A percentile compares a stretch with the other conserved stretches of the same genome.
These are phyloP conservation scores for Croton setiger DNA, from an alignment of 441 rosid genomes.

Conservation along the genomic window DNA sequence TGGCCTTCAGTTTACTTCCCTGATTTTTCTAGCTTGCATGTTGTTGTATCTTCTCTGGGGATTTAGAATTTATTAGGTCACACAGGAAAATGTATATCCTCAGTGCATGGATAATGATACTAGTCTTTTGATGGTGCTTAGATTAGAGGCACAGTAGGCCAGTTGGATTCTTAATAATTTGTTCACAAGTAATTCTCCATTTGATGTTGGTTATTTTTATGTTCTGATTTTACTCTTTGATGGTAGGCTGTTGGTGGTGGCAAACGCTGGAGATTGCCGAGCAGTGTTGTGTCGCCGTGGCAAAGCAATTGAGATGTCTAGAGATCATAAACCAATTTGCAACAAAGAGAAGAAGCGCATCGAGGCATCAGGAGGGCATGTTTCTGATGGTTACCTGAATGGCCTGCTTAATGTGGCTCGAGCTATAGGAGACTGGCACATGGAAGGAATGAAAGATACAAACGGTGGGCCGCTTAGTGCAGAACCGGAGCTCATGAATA, in stretches of 20 bases:
- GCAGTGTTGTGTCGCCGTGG: slow-evolving; percentile 84
- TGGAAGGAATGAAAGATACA: slow-evolving; percentile 69
- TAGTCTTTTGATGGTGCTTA: not conserved
- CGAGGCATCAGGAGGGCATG: slow-evolving; percentile 66
- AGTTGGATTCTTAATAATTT: slow-evolving; percentile 4
- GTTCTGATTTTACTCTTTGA: slow-evolving; percentile 11
- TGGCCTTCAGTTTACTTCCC: not conserved
- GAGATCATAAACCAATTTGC: slow-evolving; percentile 78
- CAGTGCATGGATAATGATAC: not conserved
- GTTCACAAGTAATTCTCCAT: not conserved
- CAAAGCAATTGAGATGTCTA: slow-evolving; percentile 78
- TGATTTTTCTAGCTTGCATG: not conserved
- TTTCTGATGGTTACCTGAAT: slow-evolving; percentile 70
- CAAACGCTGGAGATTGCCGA: slow-evolving; percentile 91
- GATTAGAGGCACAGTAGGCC: too few species aligned
- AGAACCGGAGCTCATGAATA: slow-evolving; percentile 71
- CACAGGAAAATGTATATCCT: not conserved
- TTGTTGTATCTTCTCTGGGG: not conserved
- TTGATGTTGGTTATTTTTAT: not conserved
- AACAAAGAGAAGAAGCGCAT: slow-evolving; percentile 55
- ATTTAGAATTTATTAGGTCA: too few species aligned
- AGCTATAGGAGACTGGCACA: slow-evolving; percentile 82
- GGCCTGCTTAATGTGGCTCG: slow-evolving; percentile 79
- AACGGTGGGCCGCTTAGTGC: slow-evolving; percentile 79
- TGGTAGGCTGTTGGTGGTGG: slow-evolving; percentile 68